phyloP scores from a whole-genome alignment of 306 rosid genomes.

The Inga leiocalycina region DNA sequence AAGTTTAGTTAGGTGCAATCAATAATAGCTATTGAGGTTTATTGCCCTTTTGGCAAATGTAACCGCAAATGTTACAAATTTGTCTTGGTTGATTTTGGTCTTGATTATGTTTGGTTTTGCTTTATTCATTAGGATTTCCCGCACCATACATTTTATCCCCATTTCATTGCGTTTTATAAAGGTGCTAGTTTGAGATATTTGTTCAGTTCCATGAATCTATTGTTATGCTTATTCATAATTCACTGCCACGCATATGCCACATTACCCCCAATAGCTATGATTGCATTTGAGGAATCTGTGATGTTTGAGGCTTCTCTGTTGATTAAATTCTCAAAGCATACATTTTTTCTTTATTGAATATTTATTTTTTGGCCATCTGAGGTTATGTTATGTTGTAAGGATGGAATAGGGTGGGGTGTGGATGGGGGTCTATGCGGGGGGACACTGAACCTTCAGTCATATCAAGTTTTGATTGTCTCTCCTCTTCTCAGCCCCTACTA shows the following conservation, averaged over 20 bases:
- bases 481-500: background rate
- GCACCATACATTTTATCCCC: no score
- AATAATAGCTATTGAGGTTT: background rate
- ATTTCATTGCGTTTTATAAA: background rate
- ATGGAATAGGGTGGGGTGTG: background rate
- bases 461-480: slow-evolving; percentile 12
- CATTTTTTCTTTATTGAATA: background rate
- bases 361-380: no score
- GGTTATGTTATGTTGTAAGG: background rate
- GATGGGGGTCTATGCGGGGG: slow-evolving; percentile 2
- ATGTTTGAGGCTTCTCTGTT: background rate
- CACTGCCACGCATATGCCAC: background rate
- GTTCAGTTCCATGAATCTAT: background rate
- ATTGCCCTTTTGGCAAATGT: background rate
- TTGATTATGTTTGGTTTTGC: no score
- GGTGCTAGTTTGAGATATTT: slow-evolving; percentile 12
- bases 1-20: background rate
- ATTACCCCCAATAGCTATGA: background rate
- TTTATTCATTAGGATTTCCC: no score
- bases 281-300: background rate
- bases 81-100: no score
- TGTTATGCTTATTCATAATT: background rate
- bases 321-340: background rate
- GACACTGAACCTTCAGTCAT: background rate
- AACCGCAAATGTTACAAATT: no score